Percentiles rank a stretch among this genome's conserved stretches.
Conservation (phyloP, 805 yeast species). For the Saturnispora kantuleensis region DNA sequence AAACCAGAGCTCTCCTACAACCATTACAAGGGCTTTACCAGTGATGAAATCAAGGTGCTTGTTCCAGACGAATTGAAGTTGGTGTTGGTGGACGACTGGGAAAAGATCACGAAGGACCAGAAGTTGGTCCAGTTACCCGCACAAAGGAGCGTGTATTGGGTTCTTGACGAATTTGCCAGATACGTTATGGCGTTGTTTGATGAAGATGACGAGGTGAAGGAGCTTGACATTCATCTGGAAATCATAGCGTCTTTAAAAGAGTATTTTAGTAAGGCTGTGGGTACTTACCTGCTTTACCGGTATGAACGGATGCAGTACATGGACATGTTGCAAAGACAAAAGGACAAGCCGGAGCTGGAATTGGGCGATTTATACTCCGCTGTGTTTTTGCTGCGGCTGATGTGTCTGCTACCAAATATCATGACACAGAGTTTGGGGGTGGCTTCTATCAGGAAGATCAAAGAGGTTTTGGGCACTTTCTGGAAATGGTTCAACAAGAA, state of each 20-base stretch:
- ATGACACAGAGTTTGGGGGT: conserved; percentile 76
- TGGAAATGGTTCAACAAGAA: conserved; percentile 42
- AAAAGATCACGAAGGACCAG: conserved; percentile 71
- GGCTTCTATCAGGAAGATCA: conserved; percentile 50
- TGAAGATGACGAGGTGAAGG: conserved; percentile 30
- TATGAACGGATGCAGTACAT: conserved; percentile 70
- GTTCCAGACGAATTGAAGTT: conserved; percentile 63
- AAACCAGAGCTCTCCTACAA: neutral
- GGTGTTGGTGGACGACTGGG: conserved; percentile 88
- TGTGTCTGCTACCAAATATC: conserved; percentile 76
- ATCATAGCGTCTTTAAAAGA: conserved; percentile 57
- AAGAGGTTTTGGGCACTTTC: conserved; percentile 45
- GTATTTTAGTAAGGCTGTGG: conserved; percentile 68
- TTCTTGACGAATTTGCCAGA: conserved; percentile 41
- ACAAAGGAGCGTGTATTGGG: conserved; percentile 38
- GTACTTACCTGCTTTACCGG: conserved; percentile 59
- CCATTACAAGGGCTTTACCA: conserved; percentile 9
- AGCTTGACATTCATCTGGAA: conserved; percentile 48
- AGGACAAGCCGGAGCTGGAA: conserved; percentile 10
- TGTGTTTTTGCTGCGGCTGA: conserved; percentile 70
- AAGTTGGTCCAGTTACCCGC: conserved; percentile 59
- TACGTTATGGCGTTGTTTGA: conserved; percentile 29
- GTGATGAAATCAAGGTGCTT: conserved; percentile 39
- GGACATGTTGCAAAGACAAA: conserved; percentile 30
- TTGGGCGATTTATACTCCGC: conserved; percentile 56